Evolutionary conservation across 2,329 filamentous ascomycete species (phyloP).

Genomic region (Botrytis pseudocinerea): DNA sequence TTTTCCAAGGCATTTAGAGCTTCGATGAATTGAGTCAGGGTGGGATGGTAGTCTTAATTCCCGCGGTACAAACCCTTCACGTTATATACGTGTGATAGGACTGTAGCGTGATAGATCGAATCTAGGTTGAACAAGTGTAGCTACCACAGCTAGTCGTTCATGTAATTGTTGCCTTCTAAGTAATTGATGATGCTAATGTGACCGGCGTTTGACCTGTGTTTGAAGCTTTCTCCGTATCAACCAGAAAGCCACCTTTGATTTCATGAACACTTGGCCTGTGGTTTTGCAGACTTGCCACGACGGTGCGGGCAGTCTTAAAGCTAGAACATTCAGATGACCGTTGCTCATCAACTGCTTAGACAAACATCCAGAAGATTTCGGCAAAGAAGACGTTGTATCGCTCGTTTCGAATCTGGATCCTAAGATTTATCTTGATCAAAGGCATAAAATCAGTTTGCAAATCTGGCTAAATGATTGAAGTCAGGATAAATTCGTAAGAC

Average conservation of each 20-base stretch:
- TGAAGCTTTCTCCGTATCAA: not conserved
- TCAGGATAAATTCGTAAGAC: not conserved
- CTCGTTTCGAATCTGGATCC: not conserved
- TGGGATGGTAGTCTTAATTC: not conserved
- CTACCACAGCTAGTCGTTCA: not conserved
- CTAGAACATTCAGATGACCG: constrained; percentile 10
- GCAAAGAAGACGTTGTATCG: not conserved
- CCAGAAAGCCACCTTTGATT: not conserved
- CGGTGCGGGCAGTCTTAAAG: not conserved
- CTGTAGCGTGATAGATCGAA: not conserved
- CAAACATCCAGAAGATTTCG: not conserved
- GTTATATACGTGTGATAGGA: not conserved
- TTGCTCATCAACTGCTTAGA: not conserved
- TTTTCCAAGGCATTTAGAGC: not conserved
- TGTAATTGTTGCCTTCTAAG: not conserved
- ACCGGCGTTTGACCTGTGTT: not conserved
- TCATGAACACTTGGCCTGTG: constrained; percentile 18
- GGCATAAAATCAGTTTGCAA: not conserved
- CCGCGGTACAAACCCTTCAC: not conserved
- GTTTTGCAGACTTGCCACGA: not conserved
- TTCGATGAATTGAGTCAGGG: not conserved
- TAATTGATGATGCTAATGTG: not conserved
- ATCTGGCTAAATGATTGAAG: not conserved
- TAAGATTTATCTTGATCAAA: not conserved
- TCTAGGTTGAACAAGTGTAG: no score